These are phyloP conservation scores for Talaromyces liani DNA, from an alignment of 495 filamentous ascomycete species.

Conservation along the genomic window DNA sequence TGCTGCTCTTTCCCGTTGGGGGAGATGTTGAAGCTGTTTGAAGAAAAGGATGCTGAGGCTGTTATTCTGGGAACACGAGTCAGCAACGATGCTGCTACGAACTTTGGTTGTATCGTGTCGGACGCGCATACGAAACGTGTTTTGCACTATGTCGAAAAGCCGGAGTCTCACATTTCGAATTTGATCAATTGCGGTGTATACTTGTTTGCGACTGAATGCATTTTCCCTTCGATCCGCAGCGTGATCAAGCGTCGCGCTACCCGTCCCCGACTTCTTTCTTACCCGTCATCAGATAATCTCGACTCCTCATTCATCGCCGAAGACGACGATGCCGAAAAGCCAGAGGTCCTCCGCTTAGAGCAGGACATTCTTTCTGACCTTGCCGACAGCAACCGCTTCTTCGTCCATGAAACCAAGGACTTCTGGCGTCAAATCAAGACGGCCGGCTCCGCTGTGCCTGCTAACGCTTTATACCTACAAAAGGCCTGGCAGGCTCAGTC, in stretches of 20 bases:
- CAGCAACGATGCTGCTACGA: slow-evolving; percentile 82
- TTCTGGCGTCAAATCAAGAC: slow-evolving; percentile 99
- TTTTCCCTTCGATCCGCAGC: slow-evolving; percentile 91
- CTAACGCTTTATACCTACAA: slow-evolving; percentile 94
- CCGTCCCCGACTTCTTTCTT: slow-evolving; percentile 82
- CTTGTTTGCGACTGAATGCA: slow-evolving; percentile 88
- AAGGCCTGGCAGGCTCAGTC: slow-evolving; percentile 85
- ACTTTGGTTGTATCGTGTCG: slow-evolving; percentile 97
- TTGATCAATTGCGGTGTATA: slow-evolving; percentile 99
- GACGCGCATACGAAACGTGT: slow-evolving; percentile 93
- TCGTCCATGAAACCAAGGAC: slow-evolving; percentile 96
- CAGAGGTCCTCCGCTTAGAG: slow-evolving; percentile 88
- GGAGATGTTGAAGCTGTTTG: slow-evolving; percentile 89
- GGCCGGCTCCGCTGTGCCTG: slow-evolving; percentile 92
- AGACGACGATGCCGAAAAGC: slow-evolving; percentile 68
- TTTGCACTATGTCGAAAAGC: slow-evolving; percentile 99
- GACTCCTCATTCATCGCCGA: slow-evolving; percentile 71
- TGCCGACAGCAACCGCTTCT: slow-evolving; percentile 97
- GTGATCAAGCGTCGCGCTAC: slow-evolving; percentile 95
- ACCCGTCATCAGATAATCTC: slow-evolving; percentile 91
- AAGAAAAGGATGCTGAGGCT: slow-evolving; percentile 93
- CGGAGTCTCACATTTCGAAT: slow-evolving; percentile 96
- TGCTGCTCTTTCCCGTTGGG: slow-evolving; percentile 98
- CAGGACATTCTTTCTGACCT: slow-evolving; percentile 96
- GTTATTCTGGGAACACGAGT: slow-evolving; percentile 94